Percentiles rank a stretch among this genome's conserved stretches.
Evolutionary conservation across 805 yeast species (phyloP).

Genomic region (Wickerhamiella spandovensis): DNA sequence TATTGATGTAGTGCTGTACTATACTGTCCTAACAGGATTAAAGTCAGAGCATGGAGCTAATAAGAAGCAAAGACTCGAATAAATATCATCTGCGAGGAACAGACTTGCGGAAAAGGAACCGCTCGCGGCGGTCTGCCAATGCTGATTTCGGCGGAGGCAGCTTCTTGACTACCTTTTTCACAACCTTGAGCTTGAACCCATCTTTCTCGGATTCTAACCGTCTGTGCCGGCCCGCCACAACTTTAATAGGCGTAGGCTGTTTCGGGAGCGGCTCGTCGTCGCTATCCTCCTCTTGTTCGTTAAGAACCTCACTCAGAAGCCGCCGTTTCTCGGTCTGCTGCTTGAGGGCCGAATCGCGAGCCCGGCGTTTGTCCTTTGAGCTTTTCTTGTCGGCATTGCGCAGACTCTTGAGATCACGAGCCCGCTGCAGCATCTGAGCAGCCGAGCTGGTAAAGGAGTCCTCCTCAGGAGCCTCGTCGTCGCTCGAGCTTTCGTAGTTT

Average conservation of each 20-base stretch:
- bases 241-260: neutral
- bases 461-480: conserved; percentile 27
- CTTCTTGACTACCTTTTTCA: conserved; percentile 9
- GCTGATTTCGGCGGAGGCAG: conserved; percentile 20
- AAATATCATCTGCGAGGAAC: conserved; percentile 9
- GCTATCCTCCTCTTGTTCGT: conserved; percentile 6
- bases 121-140: conserved; percentile 14
- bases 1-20: neutral
- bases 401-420: conserved; percentile 8
- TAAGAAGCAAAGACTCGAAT: neutral
- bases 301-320: conserved; percentile 18
- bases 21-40: too few species aligned
- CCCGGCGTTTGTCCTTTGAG: conserved; percentile 20
- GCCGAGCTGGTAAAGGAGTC: conserved; percentile 18
- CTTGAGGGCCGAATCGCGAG: conserved; percentile 17
- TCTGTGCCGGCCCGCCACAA: neutral
- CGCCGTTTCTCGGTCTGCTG: conserved; percentile 13
- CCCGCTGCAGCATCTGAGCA: conserved; percentile 3
- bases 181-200: conserved; percentile 19
- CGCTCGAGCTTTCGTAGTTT: conserved; percentile 10
- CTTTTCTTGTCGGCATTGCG: conserved; percentile 5
- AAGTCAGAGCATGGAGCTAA: too few species aligned
- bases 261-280: conserved; percentile 5
- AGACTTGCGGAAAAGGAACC: conserved; percentile 18
- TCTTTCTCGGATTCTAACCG: conserved; percentile 11